phyloP scores from a whole-genome alignment of 192 early-diverging fungal genomes.

The Irineochytrium annulatum region DNA sequence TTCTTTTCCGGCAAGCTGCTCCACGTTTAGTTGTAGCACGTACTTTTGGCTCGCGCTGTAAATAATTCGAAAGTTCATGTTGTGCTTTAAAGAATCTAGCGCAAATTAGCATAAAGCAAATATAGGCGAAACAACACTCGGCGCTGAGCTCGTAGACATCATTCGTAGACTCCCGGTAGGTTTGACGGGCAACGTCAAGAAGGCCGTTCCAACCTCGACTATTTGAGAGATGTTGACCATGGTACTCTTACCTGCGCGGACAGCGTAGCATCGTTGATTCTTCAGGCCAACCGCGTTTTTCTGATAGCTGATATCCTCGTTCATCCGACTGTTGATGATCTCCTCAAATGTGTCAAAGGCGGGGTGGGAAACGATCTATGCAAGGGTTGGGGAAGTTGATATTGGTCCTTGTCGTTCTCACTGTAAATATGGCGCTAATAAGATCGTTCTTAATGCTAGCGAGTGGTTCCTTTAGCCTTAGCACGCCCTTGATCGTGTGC shows the following conservation, averaged over 20 bases:
- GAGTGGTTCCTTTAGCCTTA: conserved; percentile 34
- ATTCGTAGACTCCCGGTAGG: conserved; percentile 70
- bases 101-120: no score
- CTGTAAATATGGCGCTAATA: conserved; percentile 33
- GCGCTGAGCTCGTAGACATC: conserved; percentile 64
- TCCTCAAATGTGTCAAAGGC: conserved; percentile 30
- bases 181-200: conserved; percentile 79
- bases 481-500: conserved; percentile 55
- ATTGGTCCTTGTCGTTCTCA: not conserved
- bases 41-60: no score
- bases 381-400: not conserved
- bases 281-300: conserved; percentile 70
- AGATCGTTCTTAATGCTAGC: conserved; percentile 33
- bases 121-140: no score
- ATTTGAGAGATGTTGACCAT: conserved; percentile 1
- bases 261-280: conserved; percentile 83
- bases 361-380: conserved; percentile 5
- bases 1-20: conserved; percentile 31
- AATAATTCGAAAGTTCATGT: no score
- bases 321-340: conserved; percentile 45
- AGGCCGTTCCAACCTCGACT: conserved; percentile 75
- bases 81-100: no score
- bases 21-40: no score
- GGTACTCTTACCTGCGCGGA: conserved; percentile 50
- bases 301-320: conserved; percentile 65